Conservation (phyloP, 345 rosid species). For the Brassica juncea region DNA sequence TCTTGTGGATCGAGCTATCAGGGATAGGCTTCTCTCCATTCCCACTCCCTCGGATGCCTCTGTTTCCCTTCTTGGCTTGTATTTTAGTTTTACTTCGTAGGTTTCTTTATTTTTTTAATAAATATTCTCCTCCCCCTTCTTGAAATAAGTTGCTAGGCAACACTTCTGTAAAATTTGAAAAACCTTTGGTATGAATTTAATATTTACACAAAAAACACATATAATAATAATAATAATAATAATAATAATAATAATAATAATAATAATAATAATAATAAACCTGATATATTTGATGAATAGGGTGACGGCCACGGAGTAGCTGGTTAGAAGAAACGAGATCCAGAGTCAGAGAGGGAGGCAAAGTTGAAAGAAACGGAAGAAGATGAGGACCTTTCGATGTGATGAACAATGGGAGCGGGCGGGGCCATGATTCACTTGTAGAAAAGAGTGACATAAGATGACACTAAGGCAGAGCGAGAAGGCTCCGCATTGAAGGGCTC, state of each 20-base stretch:
- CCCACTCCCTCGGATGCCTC: too few relatives aligned
- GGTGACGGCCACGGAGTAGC: conserved; percentile 56
- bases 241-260: background rate
- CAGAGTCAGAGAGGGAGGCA: conserved; percentile 7
- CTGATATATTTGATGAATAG: conserved; percentile 69
- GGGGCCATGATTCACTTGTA: conserved; percentile 93
- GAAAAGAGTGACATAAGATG: conserved; percentile 76
- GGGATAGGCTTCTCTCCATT: too few relatives aligned
- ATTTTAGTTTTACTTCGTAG: too few relatives aligned
- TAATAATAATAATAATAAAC: conserved; percentile 18
- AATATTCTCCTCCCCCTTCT: too few relatives aligned
- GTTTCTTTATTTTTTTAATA: too few relatives aligned
- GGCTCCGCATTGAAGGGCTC: conserved; percentile 98
- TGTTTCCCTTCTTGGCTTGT: too few relatives aligned
- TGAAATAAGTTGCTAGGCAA: too few relatives aligned
- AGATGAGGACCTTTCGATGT: conserved; percentile 55
- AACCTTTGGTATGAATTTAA: too few relatives aligned
- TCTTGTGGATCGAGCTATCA: too few relatives aligned
- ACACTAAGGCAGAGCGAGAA: conserved; percentile 63
- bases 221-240: background rate
- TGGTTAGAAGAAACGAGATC: conserved; percentile 37
- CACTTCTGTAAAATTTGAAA: too few relatives aligned
- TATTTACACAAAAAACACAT: too few relatives aligned
- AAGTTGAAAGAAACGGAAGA: background rate
- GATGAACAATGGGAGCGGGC: conserved; percentile 80